phyloP scores from a whole-genome alignment of 2,329 filamentous ascomycete species.

The Clarireedia hainanense region DNA sequence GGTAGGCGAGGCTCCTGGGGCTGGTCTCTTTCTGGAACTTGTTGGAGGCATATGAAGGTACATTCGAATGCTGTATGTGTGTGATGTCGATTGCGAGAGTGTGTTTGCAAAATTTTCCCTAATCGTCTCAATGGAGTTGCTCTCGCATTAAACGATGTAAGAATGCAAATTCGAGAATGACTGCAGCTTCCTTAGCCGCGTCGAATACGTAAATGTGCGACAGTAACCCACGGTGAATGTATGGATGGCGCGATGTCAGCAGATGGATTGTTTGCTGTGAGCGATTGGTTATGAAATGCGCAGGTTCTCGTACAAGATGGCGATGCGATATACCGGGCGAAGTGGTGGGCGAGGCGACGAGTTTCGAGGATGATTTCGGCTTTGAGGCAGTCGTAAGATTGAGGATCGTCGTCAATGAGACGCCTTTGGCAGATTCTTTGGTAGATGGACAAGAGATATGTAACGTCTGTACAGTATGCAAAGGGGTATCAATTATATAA shows the following conservation, averaged over 20 bases:
- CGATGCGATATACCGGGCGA: constrained; percentile 1
- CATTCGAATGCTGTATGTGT: constrained; percentile 8
- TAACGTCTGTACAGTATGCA: too few relatives aligned
- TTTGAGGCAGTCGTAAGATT: too few relatives aligned
- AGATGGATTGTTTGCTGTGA: constrained; percentile 4
- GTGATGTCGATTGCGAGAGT: background rate
- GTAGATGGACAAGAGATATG: too few relatives aligned
- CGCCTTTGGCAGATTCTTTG: too few relatives aligned
- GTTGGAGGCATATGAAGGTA: constrained; percentile 31
- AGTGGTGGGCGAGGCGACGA: too few relatives aligned
- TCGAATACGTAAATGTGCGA: constrained; percentile 12
- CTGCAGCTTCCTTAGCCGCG: constrained; percentile 26
- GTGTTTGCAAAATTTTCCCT: background rate
- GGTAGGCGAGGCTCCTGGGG: constrained; percentile 62
- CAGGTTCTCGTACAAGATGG: constrained; percentile 17
- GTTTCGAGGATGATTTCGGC: too few relatives aligned
- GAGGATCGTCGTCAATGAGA: too few relatives aligned
- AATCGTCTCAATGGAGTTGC: background rate
- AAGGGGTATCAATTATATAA: too few relatives aligned
- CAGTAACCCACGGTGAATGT: constrained; percentile 12
- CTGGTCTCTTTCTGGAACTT: constrained; percentile 62
- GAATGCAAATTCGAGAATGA: constrained; percentile 21
- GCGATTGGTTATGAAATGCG: constrained; percentile 12
- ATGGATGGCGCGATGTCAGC: background rate
- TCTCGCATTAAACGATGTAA: background rate